phyloP scores from a whole-genome alignment of 192 early-diverging fungal species.

The Mortierella claussenii region DNA sequence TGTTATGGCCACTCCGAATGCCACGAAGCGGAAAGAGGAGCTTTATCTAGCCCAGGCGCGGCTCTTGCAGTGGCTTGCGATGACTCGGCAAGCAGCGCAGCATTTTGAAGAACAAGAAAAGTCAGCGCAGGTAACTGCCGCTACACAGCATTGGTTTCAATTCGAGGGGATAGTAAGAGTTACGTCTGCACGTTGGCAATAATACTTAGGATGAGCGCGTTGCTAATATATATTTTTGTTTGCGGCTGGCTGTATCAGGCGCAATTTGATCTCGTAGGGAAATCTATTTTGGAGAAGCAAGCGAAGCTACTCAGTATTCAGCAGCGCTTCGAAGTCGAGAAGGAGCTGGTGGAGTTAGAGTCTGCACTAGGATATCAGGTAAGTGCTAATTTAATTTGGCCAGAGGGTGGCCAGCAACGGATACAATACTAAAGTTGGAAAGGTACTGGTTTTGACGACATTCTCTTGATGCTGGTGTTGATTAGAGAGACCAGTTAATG shows the following conservation, averaged over 20 bases:
- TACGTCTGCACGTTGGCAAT: no score
- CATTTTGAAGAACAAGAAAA: slow-evolving; percentile 25
- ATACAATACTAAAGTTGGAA: no score
- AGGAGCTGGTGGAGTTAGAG: slow-evolving; percentile 23
- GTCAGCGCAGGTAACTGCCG: slow-evolving; percentile 22
- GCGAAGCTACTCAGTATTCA: neutral
- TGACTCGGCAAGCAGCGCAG: slow-evolving; percentile 6
- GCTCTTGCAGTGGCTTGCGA: slow-evolving; percentile 34
- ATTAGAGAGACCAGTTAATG: slow-evolving; percentile 28
- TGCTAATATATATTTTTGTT: neutral
- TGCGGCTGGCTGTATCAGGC: no score
- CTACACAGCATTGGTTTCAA: no score
- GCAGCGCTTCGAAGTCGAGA: slow-evolving; percentile 25
- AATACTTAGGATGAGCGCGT: neutral
- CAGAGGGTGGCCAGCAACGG: no score
- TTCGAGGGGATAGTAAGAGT: no score
- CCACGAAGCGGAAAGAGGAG: slow-evolving; percentile 31
- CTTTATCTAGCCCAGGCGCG: slow-evolving; percentile 38
- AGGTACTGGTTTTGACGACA: no score
- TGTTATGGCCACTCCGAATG: neutral
- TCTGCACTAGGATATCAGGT: slow-evolving; percentile 20
- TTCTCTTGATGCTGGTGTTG: neutral
- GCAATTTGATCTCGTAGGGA: slow-evolving; percentile 16
- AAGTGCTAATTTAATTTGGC: no score
- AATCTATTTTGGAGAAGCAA: slow-evolving; percentile 16